These are phyloP conservation scores for Termitomyces sp. DNA, from an alignment of 768 basidiomycete genomes.

Conservation along the genomic window DNA sequence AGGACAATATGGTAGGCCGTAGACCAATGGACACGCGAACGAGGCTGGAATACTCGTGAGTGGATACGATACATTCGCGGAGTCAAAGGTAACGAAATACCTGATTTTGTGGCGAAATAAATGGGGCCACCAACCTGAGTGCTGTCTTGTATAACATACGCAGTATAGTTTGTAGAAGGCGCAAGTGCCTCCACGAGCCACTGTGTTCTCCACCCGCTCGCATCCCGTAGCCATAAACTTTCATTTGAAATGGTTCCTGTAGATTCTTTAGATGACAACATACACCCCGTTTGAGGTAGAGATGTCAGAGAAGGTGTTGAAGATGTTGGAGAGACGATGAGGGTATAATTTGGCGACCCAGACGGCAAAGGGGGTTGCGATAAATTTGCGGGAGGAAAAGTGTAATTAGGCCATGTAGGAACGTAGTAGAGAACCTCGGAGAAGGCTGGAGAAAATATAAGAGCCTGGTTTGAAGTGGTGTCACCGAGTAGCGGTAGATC, in stretches of 20 bases:
- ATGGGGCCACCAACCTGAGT: conserved; percentile 65
- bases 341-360: conserved; percentile 46
- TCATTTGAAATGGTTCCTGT: conserved; percentile 40
- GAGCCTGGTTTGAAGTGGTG: conserved; percentile 68
- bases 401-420: conserved; percentile 75
- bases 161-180: conserved; percentile 76
- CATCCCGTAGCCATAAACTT: conserved; percentile 56
- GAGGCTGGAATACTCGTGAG: conserved; percentile 37
- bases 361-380: conserved; percentile 42
- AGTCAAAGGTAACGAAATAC: conserved; percentile 32
- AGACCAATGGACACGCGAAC: conserved; percentile 69
- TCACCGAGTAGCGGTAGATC: conserved; percentile 65
- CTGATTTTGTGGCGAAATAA: conserved; percentile 74
- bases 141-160: conserved; percentile 57
- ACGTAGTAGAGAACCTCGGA: conserved; percentile 21
- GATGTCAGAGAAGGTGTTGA: conserved; percentile 33
- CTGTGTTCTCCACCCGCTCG: conserved; percentile 63
- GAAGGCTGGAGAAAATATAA: conserved; percentile 69
- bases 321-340: conserved; percentile 55
- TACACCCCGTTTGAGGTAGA: conserved; percentile 59
- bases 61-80: background rate
- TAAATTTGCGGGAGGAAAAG: conserved; percentile 58
- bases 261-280: conserved; percentile 40
- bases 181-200: conserved; percentile 62
- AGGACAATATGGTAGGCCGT: conserved; percentile 76